A percentile compares a stretch with the other conserved stretches of the same genome.
phyloP scores from a whole-genome alignment of 2,329 filamentous ascomycete genomes.

The Penicillium thymicola region DNA sequence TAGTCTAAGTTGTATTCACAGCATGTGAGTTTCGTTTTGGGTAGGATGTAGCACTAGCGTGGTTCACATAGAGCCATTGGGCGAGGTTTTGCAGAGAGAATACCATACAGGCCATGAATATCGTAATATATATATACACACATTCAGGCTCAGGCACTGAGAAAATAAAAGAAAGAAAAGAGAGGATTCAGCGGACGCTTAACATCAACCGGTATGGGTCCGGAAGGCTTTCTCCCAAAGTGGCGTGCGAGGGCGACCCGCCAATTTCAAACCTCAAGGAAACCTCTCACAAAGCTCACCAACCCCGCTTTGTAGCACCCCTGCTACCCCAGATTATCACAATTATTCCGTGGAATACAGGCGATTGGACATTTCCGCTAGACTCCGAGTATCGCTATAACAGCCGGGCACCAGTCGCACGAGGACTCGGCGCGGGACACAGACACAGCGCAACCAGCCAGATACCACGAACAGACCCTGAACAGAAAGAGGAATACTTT shows the following conservation, averaged over 20 bases:
- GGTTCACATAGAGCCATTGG: background rate
- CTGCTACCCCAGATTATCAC: background rate
- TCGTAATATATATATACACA: background rate
- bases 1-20: background rate
- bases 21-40: background rate
- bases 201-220: background rate
- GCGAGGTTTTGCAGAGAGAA: background rate
- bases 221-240: constrained; percentile 1
- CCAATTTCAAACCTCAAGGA: background rate
- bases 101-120: background rate
- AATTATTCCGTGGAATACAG: background rate
- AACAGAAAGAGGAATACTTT: background rate
- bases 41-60: background rate
- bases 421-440: background rate
- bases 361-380: background rate
- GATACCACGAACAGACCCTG: background rate
- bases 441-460: background rate
- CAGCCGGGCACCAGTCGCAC: background rate
- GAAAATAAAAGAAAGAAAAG: background rate
- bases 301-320: constrained; percentile 3
- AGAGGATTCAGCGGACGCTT: background rate
- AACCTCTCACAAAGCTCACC: background rate
- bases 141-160: background rate
- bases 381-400: background rate
- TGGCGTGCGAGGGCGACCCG: constrained; percentile 4